Conservation (phyloP, 345 rosid species). For the Rhizophora apiculata region DNA sequence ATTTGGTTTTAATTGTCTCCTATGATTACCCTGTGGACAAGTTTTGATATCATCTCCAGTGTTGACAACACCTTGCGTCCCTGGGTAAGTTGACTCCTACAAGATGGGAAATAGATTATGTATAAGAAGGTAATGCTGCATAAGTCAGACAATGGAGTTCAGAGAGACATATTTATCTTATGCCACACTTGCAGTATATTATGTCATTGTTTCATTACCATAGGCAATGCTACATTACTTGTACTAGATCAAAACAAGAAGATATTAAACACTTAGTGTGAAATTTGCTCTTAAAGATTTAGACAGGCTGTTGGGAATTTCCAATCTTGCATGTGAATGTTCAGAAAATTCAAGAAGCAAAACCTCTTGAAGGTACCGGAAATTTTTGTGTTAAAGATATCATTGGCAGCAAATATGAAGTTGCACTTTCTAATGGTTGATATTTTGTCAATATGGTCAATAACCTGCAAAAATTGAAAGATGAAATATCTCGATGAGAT, state of each 20-base stretch:
- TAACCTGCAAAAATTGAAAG: constrained; percentile 21
- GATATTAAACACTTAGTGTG: not conserved
- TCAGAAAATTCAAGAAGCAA: constrained; percentile 14
- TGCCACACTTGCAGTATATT: constrained; percentile 11
- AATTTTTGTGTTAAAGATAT: constrained; percentile 83
- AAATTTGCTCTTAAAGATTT: not conserved
- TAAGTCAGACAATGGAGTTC: not conserved
- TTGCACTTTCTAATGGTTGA: constrained; percentile 63
- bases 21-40: constrained; percentile 61
- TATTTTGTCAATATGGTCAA: constrained; percentile 76
- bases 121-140: constrained; percentile 2
- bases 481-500: not conserved
- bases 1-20: not conserved
- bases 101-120: constrained; percentile 15
- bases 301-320: not conserved
- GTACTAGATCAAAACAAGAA: too few relatives aligned
- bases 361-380: constrained; percentile 98
- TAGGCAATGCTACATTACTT: not conserved
- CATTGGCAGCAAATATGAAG: constrained; percentile 72
- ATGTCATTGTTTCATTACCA: not conserved
- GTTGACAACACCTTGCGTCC: constrained; percentile 86
- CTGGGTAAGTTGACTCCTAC: constrained; percentile 75
- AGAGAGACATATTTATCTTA: not conserved
- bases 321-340: constrained; percentile 3
- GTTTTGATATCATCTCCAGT: constrained; percentile 74